Base-by-base conservation (phyloP, 2,329 filamentous ascomycete species). In the Sclerotinia glacialis region DNA sequence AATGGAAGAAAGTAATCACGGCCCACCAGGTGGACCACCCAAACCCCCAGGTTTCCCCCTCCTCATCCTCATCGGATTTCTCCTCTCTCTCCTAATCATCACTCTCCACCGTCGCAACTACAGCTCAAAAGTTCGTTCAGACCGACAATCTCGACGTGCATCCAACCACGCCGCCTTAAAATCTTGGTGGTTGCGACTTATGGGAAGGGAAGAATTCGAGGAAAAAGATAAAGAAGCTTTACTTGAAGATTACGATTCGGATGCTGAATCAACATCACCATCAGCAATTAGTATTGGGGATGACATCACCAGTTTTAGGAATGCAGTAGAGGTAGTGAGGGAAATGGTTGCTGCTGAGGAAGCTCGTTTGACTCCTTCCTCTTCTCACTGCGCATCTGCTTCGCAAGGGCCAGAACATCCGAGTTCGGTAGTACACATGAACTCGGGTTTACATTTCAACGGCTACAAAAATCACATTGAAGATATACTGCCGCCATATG, bases 281-380 rank as follows among this genome's bases (percentile, higher is more conserved):
- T 1, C 28, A 26, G 18, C 11, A 28, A 72, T 68, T 9, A 71
- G 68, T 1, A 70, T 74, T 69, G 67, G 50, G 0, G 72, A 73
- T 11, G 71, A 71, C 62, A 70, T 75, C 16, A 47, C 61, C 2
- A 64, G 72, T 55, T 66, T 75, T 6, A 64, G 67, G 21, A 73
- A 72, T 46, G 71, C 72, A 0, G 71, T 68, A 5, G 62, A 69
- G 16, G 55, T 75, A 1, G 71, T 73, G 8, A 61, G 63, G 11
- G 73, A 72, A 11, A 72, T 76, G 26, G 66, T 74, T 47, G 53
- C 64, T 44, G 73, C 69, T 8, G 69, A 71, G 42, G 62, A 64
- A 47, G 50, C 40, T 23, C 61, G 61, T 14, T 26, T 23, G 5
- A 23, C 49, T 28, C 34, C 47, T 23, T 5, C 9, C 5, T 21